phyloP scores from a whole-genome alignment of 192 early-diverging fungal species.

The Linnemannia zychae region DNA sequence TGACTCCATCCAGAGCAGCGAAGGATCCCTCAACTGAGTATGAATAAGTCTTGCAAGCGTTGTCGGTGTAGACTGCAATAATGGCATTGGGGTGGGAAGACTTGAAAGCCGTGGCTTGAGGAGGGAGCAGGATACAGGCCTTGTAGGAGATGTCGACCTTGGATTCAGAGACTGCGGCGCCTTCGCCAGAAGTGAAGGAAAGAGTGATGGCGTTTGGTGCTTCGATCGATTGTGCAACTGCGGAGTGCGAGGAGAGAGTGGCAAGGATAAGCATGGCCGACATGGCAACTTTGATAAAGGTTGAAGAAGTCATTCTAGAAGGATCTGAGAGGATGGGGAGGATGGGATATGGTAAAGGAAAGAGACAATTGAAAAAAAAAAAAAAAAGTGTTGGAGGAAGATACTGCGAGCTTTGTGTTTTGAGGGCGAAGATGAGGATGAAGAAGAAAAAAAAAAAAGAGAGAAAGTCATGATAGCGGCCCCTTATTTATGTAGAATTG shows the following conservation, averaged over 20 bases:
- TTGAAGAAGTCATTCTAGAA: slow-evolving; percentile 11
- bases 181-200: slow-evolving; percentile 4
- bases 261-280: neutral
- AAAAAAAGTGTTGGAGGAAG: no score
- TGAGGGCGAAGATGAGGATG: neutral
- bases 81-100: slow-evolving; percentile 10
- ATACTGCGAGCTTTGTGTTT: no score
- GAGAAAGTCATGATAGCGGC: neutral
- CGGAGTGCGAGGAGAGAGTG: neutral
- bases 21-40: slow-evolving; percentile 30
- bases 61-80: slow-evolving; percentile 40
- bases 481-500: no score
- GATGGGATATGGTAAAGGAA: no score
- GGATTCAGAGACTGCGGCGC: slow-evolving; percentile 7
- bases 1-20: slow-evolving; percentile 8
- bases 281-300: neutral
- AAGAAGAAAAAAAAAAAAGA: neutral
- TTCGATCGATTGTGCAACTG: slow-evolving; percentile 6
- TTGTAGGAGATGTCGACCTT: neutral
- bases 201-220: slow-evolving; percentile 15
- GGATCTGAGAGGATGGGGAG: neutral
- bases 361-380: neutral
- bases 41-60: slow-evolving; percentile 24
- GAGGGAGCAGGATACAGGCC: slow-evolving; percentile 17
- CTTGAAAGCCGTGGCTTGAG: slow-evolving; percentile 6